A percentile compares a stretch with the other conserved stretches of the same genome.
These are phyloP conservation scores for Mucor saturninus DNA, from an alignment of 371 early-diverging fungal species.

Conservation along the genomic window DNA sequence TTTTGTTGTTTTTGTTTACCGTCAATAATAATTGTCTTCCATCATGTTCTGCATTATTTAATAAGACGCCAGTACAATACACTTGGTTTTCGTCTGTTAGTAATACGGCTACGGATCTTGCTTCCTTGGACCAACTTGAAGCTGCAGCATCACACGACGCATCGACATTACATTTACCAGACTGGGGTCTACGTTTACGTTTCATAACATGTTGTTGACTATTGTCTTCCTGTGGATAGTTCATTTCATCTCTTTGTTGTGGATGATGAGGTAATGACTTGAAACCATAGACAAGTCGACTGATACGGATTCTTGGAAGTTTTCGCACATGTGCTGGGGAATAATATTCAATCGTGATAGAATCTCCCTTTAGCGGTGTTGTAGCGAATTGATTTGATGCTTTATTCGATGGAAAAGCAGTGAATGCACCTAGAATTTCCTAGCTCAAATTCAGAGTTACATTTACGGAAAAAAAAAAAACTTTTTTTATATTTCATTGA, in stretches of 20 bases:
- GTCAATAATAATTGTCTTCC: slow-evolving; percentile 57
- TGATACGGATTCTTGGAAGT: slow-evolving; percentile 33
- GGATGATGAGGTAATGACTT: slow-evolving; percentile 22
- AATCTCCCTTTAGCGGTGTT: slow-evolving; percentile 43
- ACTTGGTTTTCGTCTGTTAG: slow-evolving; percentile 52
- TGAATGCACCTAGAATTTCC: slow-evolving; percentile 43
- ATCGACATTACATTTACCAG: slow-evolving; percentile 56
- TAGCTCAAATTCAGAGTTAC: neutral
- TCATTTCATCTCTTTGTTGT: no score
- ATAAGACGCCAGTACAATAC: slow-evolving; percentile 55
- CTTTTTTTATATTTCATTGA: neutral
- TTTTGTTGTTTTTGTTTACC: slow-evolving; percentile 23
- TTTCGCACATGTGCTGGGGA: slow-evolving; percentile 16
- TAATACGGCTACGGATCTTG: slow-evolving; percentile 53
- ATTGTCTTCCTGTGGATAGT: neutral
- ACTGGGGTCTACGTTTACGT: slow-evolving; percentile 15
- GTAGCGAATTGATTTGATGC: slow-evolving; percentile 43
- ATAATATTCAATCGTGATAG: slow-evolving; percentile 36
- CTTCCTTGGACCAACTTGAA: slow-evolving; percentile 36
- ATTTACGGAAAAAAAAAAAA: neutral
- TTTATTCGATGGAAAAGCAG: slow-evolving; percentile 43
- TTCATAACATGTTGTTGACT: neutral
- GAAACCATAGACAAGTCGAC: slow-evolving; percentile 53
- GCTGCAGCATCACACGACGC: slow-evolving; percentile 45
- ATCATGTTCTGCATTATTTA: slow-evolving; percentile 54